These are phyloP conservation scores for Tetrahymena thermophila DNA, from an alignment of 73 alveolate species.

Conservation along the genomic window DNA sequence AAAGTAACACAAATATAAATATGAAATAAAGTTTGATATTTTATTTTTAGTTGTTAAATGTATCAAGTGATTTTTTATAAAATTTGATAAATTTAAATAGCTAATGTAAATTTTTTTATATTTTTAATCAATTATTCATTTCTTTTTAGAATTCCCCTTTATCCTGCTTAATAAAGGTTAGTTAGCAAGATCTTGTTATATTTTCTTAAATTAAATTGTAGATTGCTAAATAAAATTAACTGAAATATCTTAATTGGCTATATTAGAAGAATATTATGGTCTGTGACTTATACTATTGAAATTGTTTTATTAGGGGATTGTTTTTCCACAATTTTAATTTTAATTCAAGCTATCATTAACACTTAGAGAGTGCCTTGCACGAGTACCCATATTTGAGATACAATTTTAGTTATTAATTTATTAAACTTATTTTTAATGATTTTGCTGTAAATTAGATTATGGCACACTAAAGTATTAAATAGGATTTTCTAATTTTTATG, in stretches of 20 bases:
- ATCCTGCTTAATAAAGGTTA: neutral
- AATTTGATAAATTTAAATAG: too few species aligned
- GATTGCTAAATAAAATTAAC: neutral
- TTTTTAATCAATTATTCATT: neutral
- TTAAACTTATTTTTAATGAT: too few species aligned
- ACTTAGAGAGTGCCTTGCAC: neutral
- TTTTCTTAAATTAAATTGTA: neutral
- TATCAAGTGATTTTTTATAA: too few species aligned
- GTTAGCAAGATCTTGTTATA: neutral
- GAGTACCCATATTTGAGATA: neutral
- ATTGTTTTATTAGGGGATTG: neutral
- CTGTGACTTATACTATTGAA: neutral
- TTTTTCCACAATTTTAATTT: neutral
- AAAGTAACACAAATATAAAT: too few species aligned
- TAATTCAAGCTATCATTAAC: neutral
- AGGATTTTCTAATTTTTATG: neutral
- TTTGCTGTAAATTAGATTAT: neutral
- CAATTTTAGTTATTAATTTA: neutral
- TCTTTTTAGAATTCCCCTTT: neutral
- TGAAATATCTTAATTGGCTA: neutral
- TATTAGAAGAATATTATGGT: neutral
- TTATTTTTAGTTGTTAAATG: too few species aligned
- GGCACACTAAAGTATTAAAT: neutral
- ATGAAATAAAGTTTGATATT: too few species aligned
- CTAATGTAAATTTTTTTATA: too few species aligned